These are phyloP conservation scores for Antitrichia curtipendula DNA, from an alignment of 225 moss, liverwort and hornwort species.

Conservation along the genomic window DNA sequence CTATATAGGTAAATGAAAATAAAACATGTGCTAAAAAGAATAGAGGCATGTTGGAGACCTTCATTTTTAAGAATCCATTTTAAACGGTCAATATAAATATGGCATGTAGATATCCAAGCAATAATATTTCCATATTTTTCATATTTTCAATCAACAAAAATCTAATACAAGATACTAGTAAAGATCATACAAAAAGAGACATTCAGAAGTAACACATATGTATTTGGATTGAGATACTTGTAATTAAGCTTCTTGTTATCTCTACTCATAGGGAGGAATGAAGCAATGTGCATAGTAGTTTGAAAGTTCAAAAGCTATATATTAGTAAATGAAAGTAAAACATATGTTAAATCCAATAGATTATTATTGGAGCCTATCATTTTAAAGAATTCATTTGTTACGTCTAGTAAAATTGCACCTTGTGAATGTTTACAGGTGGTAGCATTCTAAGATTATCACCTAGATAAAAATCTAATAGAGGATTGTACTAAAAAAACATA, in stretches of 20 bases:
- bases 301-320: neutral
- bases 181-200: neutral
- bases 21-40: neutral
- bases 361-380: too few species aligned
- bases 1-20: neutral
- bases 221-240: neutral
- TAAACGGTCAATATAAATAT: neutral
- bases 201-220: neutral
- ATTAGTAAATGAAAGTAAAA: neutral
- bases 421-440: neutral
- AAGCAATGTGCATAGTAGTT: neutral
- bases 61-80: neutral
- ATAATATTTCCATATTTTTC: neutral
- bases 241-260: fast-evolving
- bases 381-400: neutral
- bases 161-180: neutral
- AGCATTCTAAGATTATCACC: neutral
- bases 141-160: neutral
- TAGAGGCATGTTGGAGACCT: neutral
- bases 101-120: neutral
- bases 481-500: neutral
- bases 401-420: neutral
- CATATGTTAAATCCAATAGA: neutral
- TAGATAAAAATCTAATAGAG: fast-evolving
- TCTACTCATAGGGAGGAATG: neutral